Conservation (phyloP, 2,329 filamentous ascomycete genomes). For the Aspergillus unguis region DNA sequence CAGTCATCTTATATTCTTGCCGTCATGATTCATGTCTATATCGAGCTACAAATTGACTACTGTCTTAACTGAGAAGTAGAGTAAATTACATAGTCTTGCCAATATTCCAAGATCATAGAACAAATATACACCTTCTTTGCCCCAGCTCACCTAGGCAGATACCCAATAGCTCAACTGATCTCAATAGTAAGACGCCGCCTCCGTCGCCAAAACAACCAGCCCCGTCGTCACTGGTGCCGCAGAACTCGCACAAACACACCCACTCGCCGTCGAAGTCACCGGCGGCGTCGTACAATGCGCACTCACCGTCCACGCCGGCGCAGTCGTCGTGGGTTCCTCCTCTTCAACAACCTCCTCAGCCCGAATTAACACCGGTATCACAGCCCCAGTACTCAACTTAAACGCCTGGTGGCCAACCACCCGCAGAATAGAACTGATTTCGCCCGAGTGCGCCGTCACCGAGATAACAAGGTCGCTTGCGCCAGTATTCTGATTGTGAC, state of each 20-base stretch:
- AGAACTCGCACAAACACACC: conserved; percentile 31
- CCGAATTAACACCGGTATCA: conserved; percentile 51
- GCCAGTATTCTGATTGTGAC: conserved; percentile 25
- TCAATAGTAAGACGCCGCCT: background rate
- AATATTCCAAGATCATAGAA: background rate
- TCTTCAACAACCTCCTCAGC: conserved; percentile 30
- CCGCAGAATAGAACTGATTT: conserved; percentile 51
- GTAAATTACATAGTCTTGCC: background rate
- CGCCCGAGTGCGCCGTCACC: conserved; percentile 57
- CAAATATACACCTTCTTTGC: background rate
- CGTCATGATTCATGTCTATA: conserved; percentile 2
- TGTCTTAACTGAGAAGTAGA: background rate
- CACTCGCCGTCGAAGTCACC: conserved; percentile 24
- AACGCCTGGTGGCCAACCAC: conserved; percentile 47
- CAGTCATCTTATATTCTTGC: background rate
- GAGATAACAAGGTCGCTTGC: conserved; percentile 45
- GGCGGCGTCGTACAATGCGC: conserved; percentile 35
- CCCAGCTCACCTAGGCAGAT: background rate
- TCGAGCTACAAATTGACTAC: background rate
- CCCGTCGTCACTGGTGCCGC: conserved; percentile 30
- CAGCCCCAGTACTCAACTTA: conserved; percentile 46
- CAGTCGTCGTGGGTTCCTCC: conserved; percentile 11
- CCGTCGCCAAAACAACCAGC: conserved; percentile 14
- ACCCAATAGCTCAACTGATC: background rate
- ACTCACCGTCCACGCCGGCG: conserved; percentile 27